Base-by-base conservation (phyloP, 2,329 filamentous ascomycete genomes). In the Dendryphion nanum region DNA sequence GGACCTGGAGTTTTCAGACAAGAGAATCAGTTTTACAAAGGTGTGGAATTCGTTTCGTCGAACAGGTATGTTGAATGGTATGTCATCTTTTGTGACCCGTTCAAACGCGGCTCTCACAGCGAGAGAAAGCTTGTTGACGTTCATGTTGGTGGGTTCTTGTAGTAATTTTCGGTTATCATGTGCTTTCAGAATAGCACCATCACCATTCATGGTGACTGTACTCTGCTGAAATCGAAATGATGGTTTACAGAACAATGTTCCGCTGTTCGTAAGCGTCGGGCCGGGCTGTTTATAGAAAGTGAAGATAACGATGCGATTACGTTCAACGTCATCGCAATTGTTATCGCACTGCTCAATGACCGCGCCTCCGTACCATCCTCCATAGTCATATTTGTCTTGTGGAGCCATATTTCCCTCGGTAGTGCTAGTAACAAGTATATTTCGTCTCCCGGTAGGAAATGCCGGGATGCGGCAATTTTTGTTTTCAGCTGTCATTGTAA, bases 161-260 rank as follows among this genome's bases (percentile, higher is more conserved):
- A 26, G 23, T n/a, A n/a, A n/a, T 8, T n/a, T n/a, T n/a, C n/a
- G 8, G 8, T n/a, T 26, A 26, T 26, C 23, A 26, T n/a, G 8
- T n/a, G n/a, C 23, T 8, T 26, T 26, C 8, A 26, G 8, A 8
- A 26, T 26, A 8, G 23, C n/a, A 8, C 23, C 23, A 8, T 8
- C 8, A 8, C n/a, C 23, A 26, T 26, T n/a, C 8, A 26, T 26
- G 8, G 23, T 26, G n/a, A 26, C 23, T 8, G 23, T 8, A 8
- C n/a, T 26, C 23, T 8, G 23, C 23, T 8, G 8, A n/a, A 26
- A n/a, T 8, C 8, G 8, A 26, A 31, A 31, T 8, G 33, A 36
- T 5, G 38, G 38, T 17, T 36, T 36, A 15, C 38, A 40, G 28
- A 40, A 40, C 15, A 40, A 20, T 6, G 29, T 28, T 4, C 32